phyloP scores from a whole-genome alignment of 305 asterid genomes.

The Fraxinus nigra region DNA sequence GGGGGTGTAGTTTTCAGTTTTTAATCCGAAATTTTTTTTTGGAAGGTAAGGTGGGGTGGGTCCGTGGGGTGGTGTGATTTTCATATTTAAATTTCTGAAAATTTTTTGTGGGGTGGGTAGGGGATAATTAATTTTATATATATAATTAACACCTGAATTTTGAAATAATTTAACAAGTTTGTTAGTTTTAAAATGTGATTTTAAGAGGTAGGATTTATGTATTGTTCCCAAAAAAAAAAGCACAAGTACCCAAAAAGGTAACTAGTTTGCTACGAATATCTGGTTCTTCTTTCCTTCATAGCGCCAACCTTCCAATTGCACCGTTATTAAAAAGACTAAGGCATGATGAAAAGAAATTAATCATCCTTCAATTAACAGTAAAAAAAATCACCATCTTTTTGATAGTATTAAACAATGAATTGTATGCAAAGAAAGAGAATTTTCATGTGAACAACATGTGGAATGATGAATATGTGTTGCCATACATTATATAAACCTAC shows the following conservation, averaged over 20 bases:
- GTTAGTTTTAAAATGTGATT: too few relatives aligned
- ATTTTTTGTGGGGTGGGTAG: too few relatives aligned
- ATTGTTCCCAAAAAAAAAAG: not conserved
- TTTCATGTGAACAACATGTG: not conserved
- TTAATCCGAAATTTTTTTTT: too few relatives aligned
- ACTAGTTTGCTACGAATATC: not conserved
- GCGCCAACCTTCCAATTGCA: conserved; percentile 4
- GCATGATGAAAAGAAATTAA: not conserved
- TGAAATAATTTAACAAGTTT: too few relatives aligned
- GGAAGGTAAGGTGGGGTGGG: too few relatives aligned
- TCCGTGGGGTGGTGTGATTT: too few relatives aligned
- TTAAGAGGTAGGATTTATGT: too few relatives aligned
- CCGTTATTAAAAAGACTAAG: conserved; percentile 10
- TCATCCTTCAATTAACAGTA: too few relatives aligned
- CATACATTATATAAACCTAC: not conserved
- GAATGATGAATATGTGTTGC: not conserved
- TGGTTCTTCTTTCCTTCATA: not conserved
- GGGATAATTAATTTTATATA: too few relatives aligned
- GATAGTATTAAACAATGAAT: not conserved
- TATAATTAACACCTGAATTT: too few relatives aligned
- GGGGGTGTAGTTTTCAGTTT: too few relatives aligned
- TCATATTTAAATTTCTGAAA: too few relatives aligned
- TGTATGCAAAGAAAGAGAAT: not conserved
- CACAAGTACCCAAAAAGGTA: not conserved
- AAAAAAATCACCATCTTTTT: not conserved